Evolutionary conservation across 1,284 basidiomycete genomes (phyloP).

Genomic region (Heterobasidion occidentale): DNA sequence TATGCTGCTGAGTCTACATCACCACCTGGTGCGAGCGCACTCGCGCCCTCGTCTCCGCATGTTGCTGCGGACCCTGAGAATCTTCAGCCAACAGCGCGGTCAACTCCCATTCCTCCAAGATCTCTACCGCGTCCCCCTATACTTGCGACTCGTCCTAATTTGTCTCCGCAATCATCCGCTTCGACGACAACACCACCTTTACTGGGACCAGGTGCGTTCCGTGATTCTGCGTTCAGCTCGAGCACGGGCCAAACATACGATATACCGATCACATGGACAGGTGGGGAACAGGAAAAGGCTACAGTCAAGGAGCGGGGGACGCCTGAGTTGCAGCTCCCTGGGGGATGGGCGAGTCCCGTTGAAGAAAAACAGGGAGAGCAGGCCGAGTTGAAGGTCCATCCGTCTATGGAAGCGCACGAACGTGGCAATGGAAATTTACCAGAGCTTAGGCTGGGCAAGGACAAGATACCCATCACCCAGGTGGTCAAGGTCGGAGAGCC

Average conservation of each 20-base stretch:
- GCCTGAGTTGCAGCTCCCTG: conserved; percentile 11
- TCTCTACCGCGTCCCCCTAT: not conserved
- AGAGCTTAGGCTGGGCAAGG: conserved; percentile 5
- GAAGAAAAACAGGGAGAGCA: conserved; percentile 20
- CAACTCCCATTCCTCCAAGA: not conserved
- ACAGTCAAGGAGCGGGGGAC: conserved; percentile 7
- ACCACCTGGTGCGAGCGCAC: not conserved
- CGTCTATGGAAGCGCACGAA: conserved; percentile 6
- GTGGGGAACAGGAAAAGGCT: conserved; percentile 7
- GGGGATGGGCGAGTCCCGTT: conserved; percentile 17
- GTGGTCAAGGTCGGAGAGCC: conserved; percentile 15
- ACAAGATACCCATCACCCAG: conserved; percentile 10
- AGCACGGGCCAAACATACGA: conserved; percentile 21
- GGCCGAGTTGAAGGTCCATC: not conserved
- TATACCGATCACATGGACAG: conserved; percentile 26
- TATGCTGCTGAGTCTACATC: not conserved
- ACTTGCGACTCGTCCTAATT: not conserved
- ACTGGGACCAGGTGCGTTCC: conserved; percentile 25
- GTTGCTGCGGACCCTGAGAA: not conserved
- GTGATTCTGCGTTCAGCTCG: conserved; percentile 28
- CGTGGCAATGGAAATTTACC: conserved; percentile 17
- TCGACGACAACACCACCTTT: conserved; percentile 20
- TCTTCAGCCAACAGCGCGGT: not conserved
- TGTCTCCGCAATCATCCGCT: not conserved
- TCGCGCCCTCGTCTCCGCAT: not conserved